phyloP scores from a whole-genome alignment of 495 filamentous ascomycete genomes.

The Tuber aestivum region DNA sequence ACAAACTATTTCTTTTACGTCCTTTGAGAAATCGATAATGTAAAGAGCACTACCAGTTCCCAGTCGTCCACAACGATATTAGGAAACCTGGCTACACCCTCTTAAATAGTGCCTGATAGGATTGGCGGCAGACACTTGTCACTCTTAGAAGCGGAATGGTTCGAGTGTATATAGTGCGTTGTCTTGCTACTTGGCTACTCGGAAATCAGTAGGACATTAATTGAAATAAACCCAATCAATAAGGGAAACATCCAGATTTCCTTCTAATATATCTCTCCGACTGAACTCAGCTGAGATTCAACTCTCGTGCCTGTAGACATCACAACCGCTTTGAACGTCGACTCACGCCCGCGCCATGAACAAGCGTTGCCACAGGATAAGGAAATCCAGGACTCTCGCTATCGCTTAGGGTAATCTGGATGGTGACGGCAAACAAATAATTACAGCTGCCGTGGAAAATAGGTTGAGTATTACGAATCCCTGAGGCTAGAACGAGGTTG shows the following conservation, averaged over 20 bases:
- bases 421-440: background rate
- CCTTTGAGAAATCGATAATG: background rate
- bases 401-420: background rate
- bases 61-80: no score
- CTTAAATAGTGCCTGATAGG: background rate
- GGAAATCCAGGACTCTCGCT: background rate
- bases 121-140: background rate
- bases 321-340: background rate
- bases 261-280: background rate
- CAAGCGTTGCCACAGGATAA: background rate
- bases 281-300: background rate
- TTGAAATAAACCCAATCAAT: background rate
- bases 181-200: background rate
- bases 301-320: background rate
- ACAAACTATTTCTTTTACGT: background rate
- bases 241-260: background rate
- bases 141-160: background rate
- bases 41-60: background rate
- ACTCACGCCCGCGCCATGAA: background rate
- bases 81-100: background rate
- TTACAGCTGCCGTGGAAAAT: background rate
- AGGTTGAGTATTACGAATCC: background rate
- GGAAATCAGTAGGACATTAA: background rate
- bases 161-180: background rate
- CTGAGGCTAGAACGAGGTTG: background rate